Evolutionary conservation across 1,139 yeast species (phyloP).

Genomic region (Taphrina populina): DNA sequence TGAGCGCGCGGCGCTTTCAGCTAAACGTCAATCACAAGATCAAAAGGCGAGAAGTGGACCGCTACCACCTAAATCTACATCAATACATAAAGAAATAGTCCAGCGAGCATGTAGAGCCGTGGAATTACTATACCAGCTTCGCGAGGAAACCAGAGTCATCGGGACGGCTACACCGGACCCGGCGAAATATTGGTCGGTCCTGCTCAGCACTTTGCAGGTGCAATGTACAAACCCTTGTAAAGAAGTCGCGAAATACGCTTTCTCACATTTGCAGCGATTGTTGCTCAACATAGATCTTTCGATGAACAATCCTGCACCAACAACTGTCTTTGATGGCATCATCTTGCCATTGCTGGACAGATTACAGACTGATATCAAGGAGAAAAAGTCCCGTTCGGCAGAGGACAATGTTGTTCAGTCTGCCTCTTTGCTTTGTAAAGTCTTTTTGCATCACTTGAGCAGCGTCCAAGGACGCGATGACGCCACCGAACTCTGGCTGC

Average conservation of each 20-base stretch:
- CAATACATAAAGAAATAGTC: slow-evolving; percentile 52
- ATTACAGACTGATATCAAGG: slow-evolving; percentile 1
- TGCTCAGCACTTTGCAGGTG: slow-evolving; percentile 65
- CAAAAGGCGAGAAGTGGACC: slow-evolving; percentile 3
- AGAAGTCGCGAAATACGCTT: slow-evolving; percentile 66
- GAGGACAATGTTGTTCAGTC: slow-evolving; percentile 55
- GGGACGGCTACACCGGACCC: not conserved
- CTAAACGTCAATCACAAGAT: not conserved
- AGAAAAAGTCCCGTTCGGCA: not conserved
- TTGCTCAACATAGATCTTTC: slow-evolving; percentile 9
- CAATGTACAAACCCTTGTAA: slow-evolving; percentile 88
- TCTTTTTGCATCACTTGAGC: slow-evolving; percentile 62
- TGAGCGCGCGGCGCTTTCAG: slow-evolving; percentile 34
- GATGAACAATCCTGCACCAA: not conserved
- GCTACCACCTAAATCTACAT: not conserved
- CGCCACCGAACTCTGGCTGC: slow-evolving; percentile 48
- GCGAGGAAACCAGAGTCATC: slow-evolving; percentile 35
- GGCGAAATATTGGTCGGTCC: slow-evolving; percentile 38
- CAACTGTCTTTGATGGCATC: slow-evolving; percentile 8
- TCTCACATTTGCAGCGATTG: slow-evolving; percentile 52
- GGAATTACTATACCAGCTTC: slow-evolving; percentile 42
- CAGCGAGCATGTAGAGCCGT: slow-evolving; percentile 63
- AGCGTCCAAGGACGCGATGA: slow-evolving; percentile 48
- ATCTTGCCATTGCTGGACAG: slow-evolving; percentile 14
- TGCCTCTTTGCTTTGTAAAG: slow-evolving; percentile 65